Conservation (phyloP, 73 alveolate species). For the Tetrahymena elliotti region DNA sequence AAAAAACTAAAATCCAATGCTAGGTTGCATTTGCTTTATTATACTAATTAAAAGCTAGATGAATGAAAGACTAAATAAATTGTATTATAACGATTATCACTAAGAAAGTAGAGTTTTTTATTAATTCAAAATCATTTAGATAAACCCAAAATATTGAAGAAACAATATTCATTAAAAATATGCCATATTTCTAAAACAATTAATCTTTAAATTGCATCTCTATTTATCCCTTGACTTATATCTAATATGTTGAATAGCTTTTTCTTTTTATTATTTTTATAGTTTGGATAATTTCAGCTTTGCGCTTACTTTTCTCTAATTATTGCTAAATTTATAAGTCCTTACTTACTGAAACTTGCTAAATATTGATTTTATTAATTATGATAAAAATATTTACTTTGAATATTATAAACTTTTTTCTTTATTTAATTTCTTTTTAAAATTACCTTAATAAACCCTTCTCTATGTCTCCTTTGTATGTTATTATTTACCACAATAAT, state of each 20-base stretch:
- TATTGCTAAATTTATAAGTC: neutral
- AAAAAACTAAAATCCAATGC: neutral
- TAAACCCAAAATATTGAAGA: neutral
- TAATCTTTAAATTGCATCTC: neutral
- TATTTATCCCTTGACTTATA: no score
- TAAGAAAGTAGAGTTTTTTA: neutral
- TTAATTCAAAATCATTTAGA: neutral
- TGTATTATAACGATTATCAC: neutral
- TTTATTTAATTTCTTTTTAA: neutral
- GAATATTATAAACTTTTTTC: neutral
- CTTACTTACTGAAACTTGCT: neutral
- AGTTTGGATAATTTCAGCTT: neutral
- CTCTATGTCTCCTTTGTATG: neutral
- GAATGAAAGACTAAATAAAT: neutral
- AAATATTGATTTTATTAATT: no score
- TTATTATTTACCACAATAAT: neutral
- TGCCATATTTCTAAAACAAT: neutral
- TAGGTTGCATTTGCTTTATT: neutral
- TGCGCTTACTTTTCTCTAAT: neutral
- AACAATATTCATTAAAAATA: neutral
- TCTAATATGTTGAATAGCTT: neutral
- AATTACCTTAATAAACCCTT: neutral
- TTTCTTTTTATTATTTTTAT: no score
- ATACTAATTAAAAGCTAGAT: no score
- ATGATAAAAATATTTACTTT: neutral